phyloP scores from a whole-genome alignment of 1,284 basidiomycete genomes.

The Boletus hoseneyae region DNA sequence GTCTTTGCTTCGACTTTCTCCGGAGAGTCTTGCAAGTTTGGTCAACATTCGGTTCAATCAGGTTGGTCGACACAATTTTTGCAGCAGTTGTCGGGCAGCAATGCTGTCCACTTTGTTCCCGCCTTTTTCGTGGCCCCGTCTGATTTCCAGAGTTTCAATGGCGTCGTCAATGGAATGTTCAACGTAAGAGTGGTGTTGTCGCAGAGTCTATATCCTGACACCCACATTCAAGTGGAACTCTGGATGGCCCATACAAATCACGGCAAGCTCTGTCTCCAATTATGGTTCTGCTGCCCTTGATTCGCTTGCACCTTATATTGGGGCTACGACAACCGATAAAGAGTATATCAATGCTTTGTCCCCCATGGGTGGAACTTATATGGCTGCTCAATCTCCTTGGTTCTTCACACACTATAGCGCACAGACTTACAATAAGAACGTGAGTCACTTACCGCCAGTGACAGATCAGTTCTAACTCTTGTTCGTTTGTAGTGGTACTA shows the following conservation, averaged over 20 bases:
- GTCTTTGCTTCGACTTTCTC: constrained; percentile 77
- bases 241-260: constrained; percentile 60
- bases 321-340: constrained; percentile 47
- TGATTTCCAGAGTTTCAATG: constrained; percentile 45
- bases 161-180: constrained; percentile 57
- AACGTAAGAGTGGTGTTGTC: constrained; percentile 41
- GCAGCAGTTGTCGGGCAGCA: constrained; percentile 43
- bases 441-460: constrained; percentile 32
- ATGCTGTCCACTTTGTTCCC: constrained; percentile 60
- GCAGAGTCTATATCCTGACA: constrained; percentile 2
- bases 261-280: constrained; percentile 39
- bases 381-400: constrained; percentile 59
- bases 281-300: constrained; percentile 27
- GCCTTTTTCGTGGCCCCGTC: constrained; percentile 61
- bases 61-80: constrained; percentile 62
- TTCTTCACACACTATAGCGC: constrained; percentile 78
- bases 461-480: constrained; percentile 4
- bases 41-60: constrained; percentile 44
- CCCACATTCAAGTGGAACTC: constrained; percentile 52
- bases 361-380: constrained; percentile 28
- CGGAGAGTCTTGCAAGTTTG: constrained; percentile 74
- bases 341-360: constrained; percentile 42
- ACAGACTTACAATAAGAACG: constrained; percentile 78
- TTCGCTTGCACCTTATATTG: constrained; percentile 42
- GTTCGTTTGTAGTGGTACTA: constrained; percentile 51